Evolutionary conservation across 805 yeast genomes (phyloP).

Genomic region (Starmerella gropengiesseri): DNA sequence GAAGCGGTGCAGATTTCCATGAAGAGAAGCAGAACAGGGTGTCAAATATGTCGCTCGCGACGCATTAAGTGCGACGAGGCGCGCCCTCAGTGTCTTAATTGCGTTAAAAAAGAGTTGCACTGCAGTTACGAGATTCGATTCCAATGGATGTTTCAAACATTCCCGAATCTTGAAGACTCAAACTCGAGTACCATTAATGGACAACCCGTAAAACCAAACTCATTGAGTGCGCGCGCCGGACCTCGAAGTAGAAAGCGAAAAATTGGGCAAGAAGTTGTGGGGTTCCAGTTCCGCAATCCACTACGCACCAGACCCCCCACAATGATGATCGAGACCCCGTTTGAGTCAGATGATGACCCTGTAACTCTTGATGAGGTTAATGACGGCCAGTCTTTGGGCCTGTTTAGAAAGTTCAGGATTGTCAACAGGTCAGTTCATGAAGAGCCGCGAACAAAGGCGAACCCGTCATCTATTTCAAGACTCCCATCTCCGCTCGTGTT

Average conservation of each 20-base stretch:
- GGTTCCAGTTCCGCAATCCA: conserved; percentile 1
- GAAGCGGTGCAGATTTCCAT: conserved; percentile 4
- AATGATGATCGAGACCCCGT: conserved; percentile 13
- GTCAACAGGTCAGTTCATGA: too few relatives aligned
- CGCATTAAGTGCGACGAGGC: conserved; percentile 57
- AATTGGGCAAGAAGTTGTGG: conserved; percentile 13
- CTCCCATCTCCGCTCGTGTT: conserved; percentile 5
- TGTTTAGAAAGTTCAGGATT: conserved; percentile 17
- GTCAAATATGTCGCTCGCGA: conserved; percentile 54
- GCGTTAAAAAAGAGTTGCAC: conserved; percentile 27
- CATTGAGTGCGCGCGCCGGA: conserved; percentile 10
- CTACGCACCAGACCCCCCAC: conserved; percentile 4
- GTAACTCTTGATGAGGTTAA: conserved; percentile 5
- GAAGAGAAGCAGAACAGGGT: conserved; percentile 37
- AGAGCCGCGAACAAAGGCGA: too few relatives aligned
- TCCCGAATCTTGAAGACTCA: neutral
- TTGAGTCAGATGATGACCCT: conserved; percentile 17
- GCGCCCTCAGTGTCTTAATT: conserved; percentile 48
- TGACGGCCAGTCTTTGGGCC: conserved; percentile 12
- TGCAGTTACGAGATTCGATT: conserved; percentile 17
- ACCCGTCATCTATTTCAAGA: neutral
- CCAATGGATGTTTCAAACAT: conserved; percentile 18
- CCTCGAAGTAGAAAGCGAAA: conserved; percentile 14
- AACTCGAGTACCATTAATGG: neutral
- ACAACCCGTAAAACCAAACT: neutral